Conservation (phyloP, 164 flowering plant species). For the Annona squamosa region DNA sequence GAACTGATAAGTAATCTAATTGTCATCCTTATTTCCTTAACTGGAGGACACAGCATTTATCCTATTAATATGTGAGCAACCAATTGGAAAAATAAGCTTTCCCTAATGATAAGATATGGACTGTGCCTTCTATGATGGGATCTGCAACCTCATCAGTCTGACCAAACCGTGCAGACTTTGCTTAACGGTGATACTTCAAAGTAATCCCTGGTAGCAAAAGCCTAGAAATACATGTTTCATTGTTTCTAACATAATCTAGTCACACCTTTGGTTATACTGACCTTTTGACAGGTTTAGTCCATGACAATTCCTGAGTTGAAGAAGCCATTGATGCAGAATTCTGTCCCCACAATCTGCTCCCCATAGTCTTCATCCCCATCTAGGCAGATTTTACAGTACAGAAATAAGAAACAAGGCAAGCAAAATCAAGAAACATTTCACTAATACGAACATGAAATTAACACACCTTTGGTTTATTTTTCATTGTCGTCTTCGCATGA, state of each 20-base stretch:
- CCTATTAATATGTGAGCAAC: not conserved
- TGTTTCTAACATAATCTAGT: not conserved
- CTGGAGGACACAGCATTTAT: no score
- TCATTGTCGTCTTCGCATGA: conserved; percentile 20
- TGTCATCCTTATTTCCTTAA: no score
- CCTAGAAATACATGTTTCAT: not conserved
- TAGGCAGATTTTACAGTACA: conserved; percentile 9
- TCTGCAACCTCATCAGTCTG: not conserved
- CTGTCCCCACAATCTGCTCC: conserved; percentile 19
- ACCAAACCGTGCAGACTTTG: not conserved
- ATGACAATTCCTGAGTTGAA: not conserved
- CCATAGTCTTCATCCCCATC: conserved; percentile 28
- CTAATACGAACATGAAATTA: conserved; percentile 2
- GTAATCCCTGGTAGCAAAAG: no score
- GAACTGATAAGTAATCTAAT: no score
- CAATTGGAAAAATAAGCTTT: not conserved
- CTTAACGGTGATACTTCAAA: no score
- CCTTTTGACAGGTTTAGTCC: conserved; percentile 1
- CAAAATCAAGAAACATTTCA: conserved; percentile 5
- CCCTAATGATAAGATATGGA: not conserved
- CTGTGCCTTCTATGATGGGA: not conserved
- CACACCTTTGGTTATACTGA: not conserved
- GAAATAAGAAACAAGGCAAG: not conserved
- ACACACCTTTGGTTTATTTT: conserved; percentile 35
- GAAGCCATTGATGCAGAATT: conserved; percentile 22